These are phyloP conservation scores for Heteromeles arbutifolia DNA, from an alignment of 306 rosid species.

Conservation along the genomic window DNA sequence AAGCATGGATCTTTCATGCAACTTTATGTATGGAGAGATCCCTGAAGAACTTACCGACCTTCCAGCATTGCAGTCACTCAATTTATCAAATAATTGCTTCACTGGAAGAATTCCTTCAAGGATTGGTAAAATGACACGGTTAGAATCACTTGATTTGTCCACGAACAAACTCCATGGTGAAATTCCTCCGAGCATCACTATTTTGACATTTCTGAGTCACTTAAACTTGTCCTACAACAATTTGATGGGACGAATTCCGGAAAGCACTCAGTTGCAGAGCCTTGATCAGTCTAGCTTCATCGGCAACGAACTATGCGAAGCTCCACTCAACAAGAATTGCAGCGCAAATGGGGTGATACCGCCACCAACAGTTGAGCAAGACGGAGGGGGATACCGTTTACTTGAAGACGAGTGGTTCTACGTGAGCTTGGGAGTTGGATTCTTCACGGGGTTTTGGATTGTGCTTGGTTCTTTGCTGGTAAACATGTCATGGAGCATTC, in stretches of 20 bases:
- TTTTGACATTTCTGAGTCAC: too few species aligned
- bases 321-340: background rate
- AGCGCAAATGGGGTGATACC: background rate
- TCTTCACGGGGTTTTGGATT: background rate
- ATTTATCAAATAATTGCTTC: background rate
- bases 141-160: constrained; percentile 9
- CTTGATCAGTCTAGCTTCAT: background rate
- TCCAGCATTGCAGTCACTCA: background rate
- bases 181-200: background rate
- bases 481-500: too few species aligned
- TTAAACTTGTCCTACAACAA: too few species aligned
- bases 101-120: background rate
- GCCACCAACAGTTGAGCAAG: background rate
- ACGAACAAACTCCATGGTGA: background rate
- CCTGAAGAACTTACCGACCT: constrained; percentile 2
- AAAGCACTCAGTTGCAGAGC: constrained; percentile 4
- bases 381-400: background rate
- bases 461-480: background rate
- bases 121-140: background rate
- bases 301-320: background rate
- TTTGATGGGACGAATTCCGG: too few species aligned
- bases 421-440: constrained; percentile 3
- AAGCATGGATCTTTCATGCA: constrained; percentile 1
- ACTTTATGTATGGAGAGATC: background rate
- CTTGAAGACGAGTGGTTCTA: background rate